Base-by-base conservation (phyloP, 140 eudicot genomes). In the Senecio squalidus region DNA sequence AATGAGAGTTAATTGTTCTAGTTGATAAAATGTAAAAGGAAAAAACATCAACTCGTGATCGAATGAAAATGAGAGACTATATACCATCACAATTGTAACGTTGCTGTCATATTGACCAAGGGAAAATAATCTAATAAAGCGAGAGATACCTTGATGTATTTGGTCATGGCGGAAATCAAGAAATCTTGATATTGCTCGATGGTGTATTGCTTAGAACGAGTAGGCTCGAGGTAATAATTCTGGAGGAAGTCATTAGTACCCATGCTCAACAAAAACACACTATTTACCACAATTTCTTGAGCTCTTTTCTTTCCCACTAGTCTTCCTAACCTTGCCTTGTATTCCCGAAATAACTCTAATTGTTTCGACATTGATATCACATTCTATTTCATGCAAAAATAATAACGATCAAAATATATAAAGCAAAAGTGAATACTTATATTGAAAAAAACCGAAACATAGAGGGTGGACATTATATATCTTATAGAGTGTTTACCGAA, bases 221-320 rank as follows among this genome's bases (percentile, higher is more conserved):
- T 60, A 47, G 67, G 80, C 67, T 74, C 67, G 9, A 68, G 30
- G 46, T 43, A 74, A 46, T 74, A 74, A 28, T 74, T 74, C 51
- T 68, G 80, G 25, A 74, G 38, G 24, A 74, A 67, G 33, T 74
- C 79, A 54, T 74, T 74, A 22, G 79, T 66, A 34, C 79, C 79
- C 80, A 74, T 67, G 55, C 80, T 68, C 36, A 74, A 28, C 17
- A 74, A 20, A 48, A 53, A 74, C 48, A 62, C 58, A 21, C 48
- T 66, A 61, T 74, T 68, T 39, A 66, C 61, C 2, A 68, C 49
- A 13, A 67, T 60, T 20, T 61, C 17, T 49, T 74, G 55, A 33
- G 76, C 76, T 40, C 39, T 34, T 56, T 52, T 68, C 76, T 69
- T 69, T 47, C 80, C 76, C 52, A 68, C 71, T 16, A 55, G 4